phyloP scores from a whole-genome alignment of 2,329 filamentous ascomycete genomes.

The Xylariomycetidae sp. region DNA sequence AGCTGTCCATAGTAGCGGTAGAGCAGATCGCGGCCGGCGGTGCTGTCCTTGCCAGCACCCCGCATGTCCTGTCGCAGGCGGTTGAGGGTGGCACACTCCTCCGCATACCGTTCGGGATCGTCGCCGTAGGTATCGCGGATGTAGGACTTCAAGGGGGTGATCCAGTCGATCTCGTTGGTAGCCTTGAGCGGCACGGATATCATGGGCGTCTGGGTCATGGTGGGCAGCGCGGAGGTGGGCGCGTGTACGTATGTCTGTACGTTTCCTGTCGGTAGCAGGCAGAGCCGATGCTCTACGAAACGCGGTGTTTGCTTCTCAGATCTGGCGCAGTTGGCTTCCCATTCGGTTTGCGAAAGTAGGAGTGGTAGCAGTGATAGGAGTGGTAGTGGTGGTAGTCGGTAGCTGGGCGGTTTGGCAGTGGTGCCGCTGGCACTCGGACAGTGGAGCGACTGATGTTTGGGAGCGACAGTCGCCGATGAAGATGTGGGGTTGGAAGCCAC shows the following conservation, averaged over 20 bases:
- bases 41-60: conserved; percentile 93
- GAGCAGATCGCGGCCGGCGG: conserved; percentile 82
- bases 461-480: too few species aligned
- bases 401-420: too few species aligned
- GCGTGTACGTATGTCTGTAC: too few species aligned
- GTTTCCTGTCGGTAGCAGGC: not conserved
- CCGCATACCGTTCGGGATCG: conserved; percentile 89
- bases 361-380: conserved; percentile 5
- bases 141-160: conserved; percentile 84
- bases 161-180: conserved; percentile 98
- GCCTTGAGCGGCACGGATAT: conserved; percentile 87
- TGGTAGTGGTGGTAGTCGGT: too few species aligned
- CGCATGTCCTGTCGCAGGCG: conserved; percentile 96
- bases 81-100: conserved; percentile 93
- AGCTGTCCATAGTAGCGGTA: conserved; percentile 98
- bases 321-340: not conserved
- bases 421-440: too few species aligned
- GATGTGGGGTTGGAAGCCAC: too few species aligned
- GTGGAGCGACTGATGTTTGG: too few species aligned
- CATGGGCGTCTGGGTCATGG: conserved; percentile 86
- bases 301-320: not conserved
- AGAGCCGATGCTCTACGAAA: not conserved
- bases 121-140: conserved; percentile 93
- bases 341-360: not conserved
- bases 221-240: conserved; percentile 7